phyloP scores from a whole-genome alignment of 768 basidiomycete species.

The Tylopilus rubrobrunneus region DNA sequence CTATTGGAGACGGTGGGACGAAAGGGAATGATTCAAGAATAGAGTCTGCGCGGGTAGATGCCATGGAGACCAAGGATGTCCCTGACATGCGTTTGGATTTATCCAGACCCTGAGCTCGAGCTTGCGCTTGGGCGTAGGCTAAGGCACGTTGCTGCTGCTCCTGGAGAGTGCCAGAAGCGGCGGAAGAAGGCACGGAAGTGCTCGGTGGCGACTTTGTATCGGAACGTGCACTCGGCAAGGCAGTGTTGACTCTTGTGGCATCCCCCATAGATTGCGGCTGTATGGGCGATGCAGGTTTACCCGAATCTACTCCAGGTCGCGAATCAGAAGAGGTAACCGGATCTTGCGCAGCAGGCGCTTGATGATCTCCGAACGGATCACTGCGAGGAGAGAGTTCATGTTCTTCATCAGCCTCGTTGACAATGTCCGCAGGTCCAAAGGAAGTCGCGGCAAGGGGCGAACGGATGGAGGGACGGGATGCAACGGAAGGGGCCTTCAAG shows the following conservation, averaged over 20 bases:
- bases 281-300: constrained; percentile 40
- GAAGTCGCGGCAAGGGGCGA: constrained; percentile 71
- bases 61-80: constrained; percentile 61
- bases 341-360: constrained; percentile 23
- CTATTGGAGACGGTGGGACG: constrained; percentile 86
- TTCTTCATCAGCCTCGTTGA: constrained; percentile 42
- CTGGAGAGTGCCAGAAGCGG: constrained; percentile 40
- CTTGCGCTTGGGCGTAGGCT: constrained; percentile 57
- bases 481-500: constrained; percentile 37
- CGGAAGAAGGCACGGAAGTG: constrained; percentile 52
- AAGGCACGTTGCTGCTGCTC: constrained; percentile 67
- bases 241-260: constrained; percentile 66
- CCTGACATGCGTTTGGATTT: constrained; percentile 52
- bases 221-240: constrained; percentile 36
- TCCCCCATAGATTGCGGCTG: constrained; percentile 58
- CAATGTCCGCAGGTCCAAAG: constrained; percentile 66
- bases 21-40: constrained; percentile 87
- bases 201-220: constrained; percentile 47
- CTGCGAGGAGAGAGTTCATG: constrained; percentile 23
- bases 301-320: constrained; percentile 34
- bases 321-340: constrained; percentile 17
- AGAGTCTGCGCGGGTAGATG: constrained; percentile 75
- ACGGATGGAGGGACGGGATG: constrained; percentile 43
- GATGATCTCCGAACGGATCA: constrained; percentile 67
- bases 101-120: constrained; percentile 49